Base-by-base conservation (phyloP, 768 basidiomycete species). In the Amyloporia xantha region DNA sequence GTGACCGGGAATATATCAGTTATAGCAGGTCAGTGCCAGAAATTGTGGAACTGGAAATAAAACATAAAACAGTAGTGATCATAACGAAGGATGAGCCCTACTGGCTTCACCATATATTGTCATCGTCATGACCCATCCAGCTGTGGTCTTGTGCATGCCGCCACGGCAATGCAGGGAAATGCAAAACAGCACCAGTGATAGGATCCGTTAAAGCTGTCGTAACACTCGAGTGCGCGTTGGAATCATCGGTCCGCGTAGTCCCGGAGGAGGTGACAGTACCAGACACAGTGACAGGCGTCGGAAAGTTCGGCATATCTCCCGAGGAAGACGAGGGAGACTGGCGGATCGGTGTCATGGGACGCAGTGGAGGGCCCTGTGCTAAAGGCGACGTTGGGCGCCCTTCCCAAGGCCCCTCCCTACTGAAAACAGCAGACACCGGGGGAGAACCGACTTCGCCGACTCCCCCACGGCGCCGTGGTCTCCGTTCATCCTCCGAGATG, bases 401-500 rank as follows among this genome's bases (percentile, higher is more conserved):
- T 25, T 44, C 44, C 45, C 13, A 47, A 36, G 26, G 50, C 39
- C 23, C 48, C 13, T 40, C 44, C 25, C 25, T 38, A 37, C 33
- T 39, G 48, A 42, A 53, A 24, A 60, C 57, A n/a, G 66, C 65
- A 17, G 66, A 68, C 6, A 68, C 53, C 4, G 64, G 62, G 7
- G 63, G 65, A 1, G 64, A 63, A 3, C 54, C 47, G 5, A 58
- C 30, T n/a, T 57, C 57, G 27, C 54, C 54, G 12, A 53, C 47
- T 44, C 44, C 11, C 48, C 58, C 49, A 24, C 54, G 47, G 15
- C 54, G 35, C 17, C 54, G 40, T 28, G 53, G 26, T 4, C 63
- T 57, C 23, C 76, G 71, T n/a, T 73, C 75, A 51, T 78, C 75
- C 0, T 75, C 76, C 0, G 78, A 75, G 42, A 84, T 62, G 44